These are phyloP conservation scores for Seiridium cupressi DNA, from an alignment of 2,329 filamentous ascomycete species.

Conservation along the genomic window DNA sequence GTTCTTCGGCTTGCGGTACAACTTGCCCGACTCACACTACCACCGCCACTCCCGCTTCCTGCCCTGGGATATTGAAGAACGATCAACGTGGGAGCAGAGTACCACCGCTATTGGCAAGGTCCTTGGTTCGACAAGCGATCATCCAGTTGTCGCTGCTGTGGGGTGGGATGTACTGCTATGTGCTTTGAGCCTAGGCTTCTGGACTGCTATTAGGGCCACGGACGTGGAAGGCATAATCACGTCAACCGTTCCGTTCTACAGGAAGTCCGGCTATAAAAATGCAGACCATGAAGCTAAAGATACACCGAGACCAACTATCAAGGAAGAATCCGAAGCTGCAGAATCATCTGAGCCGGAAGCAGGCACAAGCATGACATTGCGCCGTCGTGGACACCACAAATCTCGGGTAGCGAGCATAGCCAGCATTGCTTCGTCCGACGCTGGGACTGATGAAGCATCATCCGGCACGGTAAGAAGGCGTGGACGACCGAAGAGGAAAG, in stretches of 20 bases:
- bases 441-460: constrained; percentile 15
- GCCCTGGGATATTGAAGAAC: constrained; percentile 43
- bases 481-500: constrained; percentile 21
- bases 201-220: constrained; percentile 54
- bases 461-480: constrained; percentile 12
- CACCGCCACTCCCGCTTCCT: constrained; percentile 47
- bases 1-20: constrained; percentile 40
- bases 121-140: constrained; percentile 49
- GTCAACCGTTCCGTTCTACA: constrained; percentile 31
- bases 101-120: constrained; percentile 43
- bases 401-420: constrained; percentile 18
- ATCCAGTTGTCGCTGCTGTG: constrained; percentile 56
- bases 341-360: constrained; percentile 10
- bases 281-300: constrained; percentile 7
- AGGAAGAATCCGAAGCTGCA: constrained; percentile 10
- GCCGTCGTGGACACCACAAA: constrained; percentile 17
- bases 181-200: constrained; percentile 50
- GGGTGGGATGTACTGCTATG: constrained; percentile 60
- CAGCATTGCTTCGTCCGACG: constrained; percentile 17
- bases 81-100: constrained; percentile 41
- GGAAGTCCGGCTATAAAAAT: background rate
- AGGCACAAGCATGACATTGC: constrained; percentile 14
- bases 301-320: constrained; percentile 10
- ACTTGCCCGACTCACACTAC: constrained; percentile 43
- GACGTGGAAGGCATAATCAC: constrained; percentile 48